Evolutionary conservation across 257 asterid species (phyloP).

Genomic region (Solanum appendiculatum): DNA sequence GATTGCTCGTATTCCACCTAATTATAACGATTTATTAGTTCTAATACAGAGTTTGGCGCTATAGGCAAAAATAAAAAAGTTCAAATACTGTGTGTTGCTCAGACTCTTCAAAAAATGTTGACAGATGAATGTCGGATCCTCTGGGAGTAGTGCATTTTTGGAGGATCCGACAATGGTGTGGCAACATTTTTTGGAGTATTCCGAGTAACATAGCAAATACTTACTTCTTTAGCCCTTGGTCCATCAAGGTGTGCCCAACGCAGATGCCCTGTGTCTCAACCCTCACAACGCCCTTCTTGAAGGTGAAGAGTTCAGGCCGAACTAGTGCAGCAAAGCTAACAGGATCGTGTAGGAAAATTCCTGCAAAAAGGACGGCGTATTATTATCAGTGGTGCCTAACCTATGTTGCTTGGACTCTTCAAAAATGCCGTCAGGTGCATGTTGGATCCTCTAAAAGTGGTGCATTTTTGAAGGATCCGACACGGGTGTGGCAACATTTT

Average conservation of each 20-base stretch:
- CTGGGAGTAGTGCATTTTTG: background rate
- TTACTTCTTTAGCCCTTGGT: conserved; percentile 82
- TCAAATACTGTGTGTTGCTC: background rate
- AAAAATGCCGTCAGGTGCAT: background rate
- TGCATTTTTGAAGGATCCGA: background rate
- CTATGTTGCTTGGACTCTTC: background rate
- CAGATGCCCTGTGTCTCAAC: conserved; percentile 97
- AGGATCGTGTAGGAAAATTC: conserved; percentile 92
- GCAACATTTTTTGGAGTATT: background rate
- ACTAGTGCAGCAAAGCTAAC: conserved; percentile 80
- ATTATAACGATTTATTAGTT: background rate
- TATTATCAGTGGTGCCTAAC: background rate
- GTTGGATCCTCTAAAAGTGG: background rate
- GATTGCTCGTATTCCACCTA: conserved; percentile 93
- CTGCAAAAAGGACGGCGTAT: conserved; percentile 14
- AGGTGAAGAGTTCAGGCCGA: conserved; percentile 89
- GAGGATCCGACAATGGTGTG: background rate
- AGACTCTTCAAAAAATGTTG: background rate
- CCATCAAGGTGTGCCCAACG: conserved; percentile 81
- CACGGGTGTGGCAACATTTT: background rate
- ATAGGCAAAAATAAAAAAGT: background rate
- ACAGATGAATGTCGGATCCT: background rate
- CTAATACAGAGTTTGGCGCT: background rate
- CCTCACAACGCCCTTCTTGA: conserved; percentile 90
- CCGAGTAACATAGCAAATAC: background rate